Conservation (phyloP, 176 grass and related monocot species). For the Oryza brachyantha region DNA sequence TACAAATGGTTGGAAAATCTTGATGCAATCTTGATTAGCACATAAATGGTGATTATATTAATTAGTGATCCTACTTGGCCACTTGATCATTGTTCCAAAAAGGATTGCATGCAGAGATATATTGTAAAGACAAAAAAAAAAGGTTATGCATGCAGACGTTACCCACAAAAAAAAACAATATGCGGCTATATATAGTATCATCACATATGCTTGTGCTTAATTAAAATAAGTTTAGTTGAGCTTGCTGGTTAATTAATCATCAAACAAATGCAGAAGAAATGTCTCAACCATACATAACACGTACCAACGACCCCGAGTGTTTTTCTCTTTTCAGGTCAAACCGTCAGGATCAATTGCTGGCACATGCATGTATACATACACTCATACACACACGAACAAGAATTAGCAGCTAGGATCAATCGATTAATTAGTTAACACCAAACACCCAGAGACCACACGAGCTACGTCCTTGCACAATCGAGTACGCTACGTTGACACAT, state of each 20-base stretch:
- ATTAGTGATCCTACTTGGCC: background rate
- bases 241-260: no score
- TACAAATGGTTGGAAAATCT: slow-evolving; percentile 18
- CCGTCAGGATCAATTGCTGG: background rate
- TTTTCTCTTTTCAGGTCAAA: background rate
- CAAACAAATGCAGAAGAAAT: no score
- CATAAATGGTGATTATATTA: background rate
- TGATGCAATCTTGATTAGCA: background rate
- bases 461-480: no score
- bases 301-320: background rate
- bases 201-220: background rate
- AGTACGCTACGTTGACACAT: background rate
- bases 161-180: no score
- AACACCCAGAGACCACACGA: background rate
- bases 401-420: background rate
- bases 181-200: no score
- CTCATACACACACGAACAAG: background rate
- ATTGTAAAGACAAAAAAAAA: background rate
- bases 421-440: background rate
- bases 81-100: background rate
- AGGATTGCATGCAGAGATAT: background rate
- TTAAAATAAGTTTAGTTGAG: no score
- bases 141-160: background rate
- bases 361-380: background rate
- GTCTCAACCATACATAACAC: background rate